These are phyloP conservation scores for Auxenochlorella protothecoides DNA, from an alignment of 139 green algal species.

Conservation along the genomic window DNA sequence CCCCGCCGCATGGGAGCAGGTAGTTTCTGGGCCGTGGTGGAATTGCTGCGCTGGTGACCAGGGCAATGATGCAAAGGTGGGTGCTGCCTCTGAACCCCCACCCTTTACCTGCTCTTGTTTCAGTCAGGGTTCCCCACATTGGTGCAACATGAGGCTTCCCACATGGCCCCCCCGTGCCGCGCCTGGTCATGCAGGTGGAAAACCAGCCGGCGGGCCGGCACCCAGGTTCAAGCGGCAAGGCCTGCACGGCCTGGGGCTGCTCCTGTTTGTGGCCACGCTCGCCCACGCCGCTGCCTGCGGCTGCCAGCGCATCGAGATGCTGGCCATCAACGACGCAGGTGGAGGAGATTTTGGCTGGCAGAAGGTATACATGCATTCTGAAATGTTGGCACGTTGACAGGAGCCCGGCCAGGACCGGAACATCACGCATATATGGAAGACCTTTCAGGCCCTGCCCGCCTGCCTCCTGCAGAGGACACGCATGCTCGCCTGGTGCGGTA, in stretches of 20 bases:
- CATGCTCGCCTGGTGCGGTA: conserved; percentile 48
- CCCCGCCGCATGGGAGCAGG: too few relatives aligned
- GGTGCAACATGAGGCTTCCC: conserved; percentile 9
- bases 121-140: neutral
- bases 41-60: conserved; percentile 37
- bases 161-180: neutral
- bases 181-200: conserved; percentile 43
- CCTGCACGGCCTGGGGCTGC: conserved; percentile 50
- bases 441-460: neutral
- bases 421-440: neutral
- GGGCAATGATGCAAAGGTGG: neutral
- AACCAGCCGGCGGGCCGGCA: conserved; percentile 23
- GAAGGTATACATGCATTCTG: too few relatives aligned
- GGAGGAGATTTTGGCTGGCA: neutral
- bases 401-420: too few relatives aligned
- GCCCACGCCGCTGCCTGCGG: conserved; percentile 35
- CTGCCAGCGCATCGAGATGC: conserved; percentile 62
- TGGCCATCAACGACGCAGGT: conserved; percentile 73
- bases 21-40: too few relatives aligned
- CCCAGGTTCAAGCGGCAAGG: conserved; percentile 16
- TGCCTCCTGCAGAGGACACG: conserved; percentile 23
- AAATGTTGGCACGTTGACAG: too few relatives aligned
- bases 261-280: conserved; percentile 56
- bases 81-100: neutral
- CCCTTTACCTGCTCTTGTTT: neutral